Percentiles rank a stretch among this genome's conserved stretches.
These are phyloP conservation scores for Ulota crispa DNA, from an alignment of 225 moss, liverwort and hornwort species.

Conservation along the genomic window DNA sequence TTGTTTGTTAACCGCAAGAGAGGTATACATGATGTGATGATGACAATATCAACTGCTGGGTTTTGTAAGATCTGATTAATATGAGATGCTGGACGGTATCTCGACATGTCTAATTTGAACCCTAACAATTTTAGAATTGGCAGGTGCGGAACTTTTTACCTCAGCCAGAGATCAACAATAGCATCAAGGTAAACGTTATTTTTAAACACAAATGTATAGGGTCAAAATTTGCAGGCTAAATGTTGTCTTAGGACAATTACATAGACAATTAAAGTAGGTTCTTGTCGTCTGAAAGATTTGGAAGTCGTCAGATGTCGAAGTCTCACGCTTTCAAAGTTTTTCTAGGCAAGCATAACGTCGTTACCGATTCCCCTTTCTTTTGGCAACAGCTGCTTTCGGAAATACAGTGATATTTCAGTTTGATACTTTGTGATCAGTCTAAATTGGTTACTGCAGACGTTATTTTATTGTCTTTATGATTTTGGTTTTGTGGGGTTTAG, in stretches of 20 bases:
- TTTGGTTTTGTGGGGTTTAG: constrained; percentile 38
- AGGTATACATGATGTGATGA: not conserved
- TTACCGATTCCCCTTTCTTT: not conserved
- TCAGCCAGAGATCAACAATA: constrained; percentile 90
- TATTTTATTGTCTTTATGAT: not conserved
- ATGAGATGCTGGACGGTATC: not conserved
- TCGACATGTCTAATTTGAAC: not conserved
- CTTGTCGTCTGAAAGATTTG: not conserved
- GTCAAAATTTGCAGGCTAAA: not conserved
- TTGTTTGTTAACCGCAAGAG: not conserved
- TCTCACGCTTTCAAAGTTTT: not conserved
- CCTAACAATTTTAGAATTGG: not conserved
- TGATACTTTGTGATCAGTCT: not conserved
- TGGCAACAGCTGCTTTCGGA: not conserved
- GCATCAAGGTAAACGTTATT: constrained; percentile 69
- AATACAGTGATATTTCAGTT: not conserved
- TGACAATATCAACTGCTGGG: not conserved
- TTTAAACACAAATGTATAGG: not conserved
- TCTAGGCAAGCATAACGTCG: not conserved
- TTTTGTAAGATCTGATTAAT: not conserved
- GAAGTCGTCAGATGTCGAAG: not conserved
- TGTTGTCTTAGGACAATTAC: not conserved
- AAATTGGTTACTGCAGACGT: not conserved
- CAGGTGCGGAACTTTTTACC: constrained; percentile 87
- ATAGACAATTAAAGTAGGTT: not conserved